Base-by-base conservation (phyloP, 2,329 filamentous ascomycete species). In the Dendryphion nanum region DNA sequence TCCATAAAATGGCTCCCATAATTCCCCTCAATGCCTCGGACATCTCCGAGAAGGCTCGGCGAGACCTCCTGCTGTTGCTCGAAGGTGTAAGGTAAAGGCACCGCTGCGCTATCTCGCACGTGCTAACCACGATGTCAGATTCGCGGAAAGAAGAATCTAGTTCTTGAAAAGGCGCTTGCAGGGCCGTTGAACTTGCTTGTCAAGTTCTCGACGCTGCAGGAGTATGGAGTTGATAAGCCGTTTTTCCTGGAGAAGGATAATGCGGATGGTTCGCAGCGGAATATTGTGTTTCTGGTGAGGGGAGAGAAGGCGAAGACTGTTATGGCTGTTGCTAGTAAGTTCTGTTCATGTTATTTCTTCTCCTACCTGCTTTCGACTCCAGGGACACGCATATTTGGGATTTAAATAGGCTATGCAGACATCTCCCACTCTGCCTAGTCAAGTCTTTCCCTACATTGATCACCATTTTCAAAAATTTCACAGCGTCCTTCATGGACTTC, bases 191-290 rank as follows among this genome's bases (percentile, higher is more conserved):
- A 90, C 42, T 78, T 91, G 42, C 85, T 98, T 51, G 89, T 95
- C 70, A 96, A 96, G 66, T 95, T 96, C 60, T 91, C 91, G 16
- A 91, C 87, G 7, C 78, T 96, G 13, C 89, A 97, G 63, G 93
- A 98, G 60, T 96, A 97, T 71, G 94, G 94, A 19, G 90, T 98
- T 52, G 90, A 97, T 68, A 95, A 95, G 67, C 88, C 96, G 51
- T 98, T 97, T 74, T 85, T 96, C 60, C 76, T 98, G 32, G 93
- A 98, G 68, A 97, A 96, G 69, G 81, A 85, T 60, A 97, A 98
- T 69, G 84, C 89, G 66, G 91, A 97, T 68, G 86, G 89, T 14
- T 94, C 85, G 59, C 93, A 97, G 71, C 83, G 87, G 60, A 98
- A 96, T 75, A 82, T 98, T 47, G 80, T 98, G 51, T 98, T 97